Conservation (phyloP, 345 rosid species). For the Syzygium jambos region DNA sequence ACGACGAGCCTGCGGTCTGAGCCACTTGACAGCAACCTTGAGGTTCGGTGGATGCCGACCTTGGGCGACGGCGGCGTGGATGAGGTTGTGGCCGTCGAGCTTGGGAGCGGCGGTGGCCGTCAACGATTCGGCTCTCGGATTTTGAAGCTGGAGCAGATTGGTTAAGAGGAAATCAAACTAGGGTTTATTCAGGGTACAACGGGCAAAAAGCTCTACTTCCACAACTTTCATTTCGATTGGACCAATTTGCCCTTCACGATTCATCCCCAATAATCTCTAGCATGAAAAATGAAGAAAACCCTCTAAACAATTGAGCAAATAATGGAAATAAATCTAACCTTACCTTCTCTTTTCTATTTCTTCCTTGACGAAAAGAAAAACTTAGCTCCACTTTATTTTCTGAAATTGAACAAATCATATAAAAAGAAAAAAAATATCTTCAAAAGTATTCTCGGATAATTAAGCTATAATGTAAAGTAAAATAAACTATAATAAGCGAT, state of each 20-base stretch:
- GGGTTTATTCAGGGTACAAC: neutral
- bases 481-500: neutral
- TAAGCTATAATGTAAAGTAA: neutral
- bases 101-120: neutral
- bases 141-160: neutral
- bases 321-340: neutral
- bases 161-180: neutral
- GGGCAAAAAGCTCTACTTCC: accelerated
- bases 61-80: neutral
- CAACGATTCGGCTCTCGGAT: neutral
- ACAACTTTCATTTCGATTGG: accelerated
- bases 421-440: neutral
- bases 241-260: neutral
- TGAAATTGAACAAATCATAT: neutral
- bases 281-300: accelerated
- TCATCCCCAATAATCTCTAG: neutral
- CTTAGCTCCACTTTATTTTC: neutral
- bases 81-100: neutral
- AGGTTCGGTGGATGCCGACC: neutral
- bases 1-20: neutral
- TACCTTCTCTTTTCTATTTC: neutral
- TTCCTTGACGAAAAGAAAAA: neutral
- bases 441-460: neutral
- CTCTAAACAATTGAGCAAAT: neutral
- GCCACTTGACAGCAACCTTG: neutral